Evolutionary conservation across 2,329 filamentous ascomycete species (phyloP).

Genomic region (Aspergillus piperis): DNA sequence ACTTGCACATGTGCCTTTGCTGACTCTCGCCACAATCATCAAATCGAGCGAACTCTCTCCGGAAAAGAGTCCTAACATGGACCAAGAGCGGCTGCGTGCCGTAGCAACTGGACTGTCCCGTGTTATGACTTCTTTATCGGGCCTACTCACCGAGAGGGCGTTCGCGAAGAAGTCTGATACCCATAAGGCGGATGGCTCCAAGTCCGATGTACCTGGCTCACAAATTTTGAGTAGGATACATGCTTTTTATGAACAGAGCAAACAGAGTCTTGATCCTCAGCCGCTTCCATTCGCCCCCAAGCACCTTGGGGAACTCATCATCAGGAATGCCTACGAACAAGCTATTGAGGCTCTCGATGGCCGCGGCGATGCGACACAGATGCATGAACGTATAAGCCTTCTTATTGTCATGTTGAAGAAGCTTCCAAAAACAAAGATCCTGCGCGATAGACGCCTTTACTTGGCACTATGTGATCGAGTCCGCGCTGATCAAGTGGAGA

Average conservation of each 20-base stretch:
- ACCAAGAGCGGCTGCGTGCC: conserved; percentile 20
- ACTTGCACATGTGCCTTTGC: conserved; percentile 76
- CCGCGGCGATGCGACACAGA: conserved; percentile 39
- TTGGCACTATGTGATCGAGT: conserved; percentile 34
- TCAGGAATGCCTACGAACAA: conserved; percentile 58
- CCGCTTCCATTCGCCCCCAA: conserved; percentile 60
- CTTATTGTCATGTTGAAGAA: conserved; percentile 54
- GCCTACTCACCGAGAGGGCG: conserved; percentile 49
- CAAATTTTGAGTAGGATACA: conserved; percentile 62
- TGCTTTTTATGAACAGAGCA: conserved; percentile 69
- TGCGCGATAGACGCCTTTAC: conserved; percentile 39
- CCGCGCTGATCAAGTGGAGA: conserved; percentile 21
- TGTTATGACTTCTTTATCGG: conserved; percentile 32
- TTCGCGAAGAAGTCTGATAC: conserved; percentile 53
- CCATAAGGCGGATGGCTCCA: conserved; percentile 24
- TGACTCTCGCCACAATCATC: conserved; percentile 64
- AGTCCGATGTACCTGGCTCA: conserved; percentile 20
- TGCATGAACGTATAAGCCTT: conserved; percentile 61
- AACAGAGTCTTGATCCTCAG: conserved; percentile 67
- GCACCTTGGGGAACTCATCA: conserved; percentile 62
- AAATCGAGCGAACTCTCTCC: conserved; percentile 44
- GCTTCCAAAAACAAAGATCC: conserved; percentile 38
- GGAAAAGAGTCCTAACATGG: conserved; percentile 14
- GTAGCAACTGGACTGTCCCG: conserved; percentile 30
- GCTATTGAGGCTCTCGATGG: conserved; percentile 35